Conservation (phyloP, 768 basidiomycete species). For the Leucosporidium creatinivorum region DNA sequence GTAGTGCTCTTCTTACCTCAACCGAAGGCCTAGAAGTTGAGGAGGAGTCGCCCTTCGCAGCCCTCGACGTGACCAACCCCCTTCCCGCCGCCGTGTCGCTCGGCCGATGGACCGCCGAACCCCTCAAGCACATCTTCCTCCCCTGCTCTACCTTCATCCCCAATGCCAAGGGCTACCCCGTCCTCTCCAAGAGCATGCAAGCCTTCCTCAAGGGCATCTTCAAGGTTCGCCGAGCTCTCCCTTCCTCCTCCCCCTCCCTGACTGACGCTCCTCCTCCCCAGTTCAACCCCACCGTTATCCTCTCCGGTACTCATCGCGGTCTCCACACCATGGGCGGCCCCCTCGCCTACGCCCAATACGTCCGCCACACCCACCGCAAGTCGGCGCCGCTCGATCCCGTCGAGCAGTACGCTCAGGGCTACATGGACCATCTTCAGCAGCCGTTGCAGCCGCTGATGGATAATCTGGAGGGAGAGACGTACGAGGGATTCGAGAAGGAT, state of each 20-base stretch:
- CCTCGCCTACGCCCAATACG: conserved; percentile 80
- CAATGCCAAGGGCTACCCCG: conserved; percentile 93
- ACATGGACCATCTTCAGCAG: conserved; percentile 90
- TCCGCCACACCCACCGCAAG: conserved; percentile 70
- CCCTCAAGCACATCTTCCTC: conserved; percentile 77
- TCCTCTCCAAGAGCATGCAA: conserved; percentile 87
- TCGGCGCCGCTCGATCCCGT: conserved; percentile 63
- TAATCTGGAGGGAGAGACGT: conserved; percentile 87
- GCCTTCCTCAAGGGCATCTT: conserved; percentile 82
- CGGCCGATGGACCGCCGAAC: conserved; percentile 85
- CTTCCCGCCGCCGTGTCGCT: conserved; percentile 72
- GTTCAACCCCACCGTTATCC: conserved; percentile 78
- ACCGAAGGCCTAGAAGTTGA: background rate
- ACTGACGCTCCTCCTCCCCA: conserved; percentile 39
- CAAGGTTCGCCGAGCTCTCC: conserved; percentile 52
- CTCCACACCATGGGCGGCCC: conserved; percentile 76
- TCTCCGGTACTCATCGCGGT: conserved; percentile 59
- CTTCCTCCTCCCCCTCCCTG: conserved; percentile 2
- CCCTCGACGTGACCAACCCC: conserved; percentile 83
- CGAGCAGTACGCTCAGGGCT: conserved; percentile 83
- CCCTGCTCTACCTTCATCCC: conserved; percentile 88
- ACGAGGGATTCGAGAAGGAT: conserved; percentile 96
- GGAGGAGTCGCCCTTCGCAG: conserved; percentile 46
- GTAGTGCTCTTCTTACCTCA: conserved; percentile 37
- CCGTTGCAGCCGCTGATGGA: conserved; percentile 91